A percentile compares a stretch with the other conserved stretches of the same genome.
Evolutionary conservation across 2,329 filamentous ascomycete genomes (phyloP).

Genomic region (Mollisiaceae sp.): DNA sequence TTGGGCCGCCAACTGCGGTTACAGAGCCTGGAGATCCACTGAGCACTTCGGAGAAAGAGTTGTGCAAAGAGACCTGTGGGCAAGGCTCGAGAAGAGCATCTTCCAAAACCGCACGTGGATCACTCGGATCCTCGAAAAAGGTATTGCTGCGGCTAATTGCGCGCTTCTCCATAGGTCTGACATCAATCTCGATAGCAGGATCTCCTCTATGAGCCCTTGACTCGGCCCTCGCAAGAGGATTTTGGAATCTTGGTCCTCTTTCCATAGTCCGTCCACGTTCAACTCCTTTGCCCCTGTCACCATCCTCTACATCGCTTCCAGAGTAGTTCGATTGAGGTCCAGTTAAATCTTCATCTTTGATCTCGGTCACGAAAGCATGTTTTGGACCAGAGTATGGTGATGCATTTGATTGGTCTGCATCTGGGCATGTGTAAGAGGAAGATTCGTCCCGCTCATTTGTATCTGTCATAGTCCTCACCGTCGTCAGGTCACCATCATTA

Average conservation of each 20-base stretch:
- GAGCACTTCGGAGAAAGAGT: constrained; percentile 37
- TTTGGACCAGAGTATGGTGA: background rate
- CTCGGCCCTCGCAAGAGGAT: constrained; percentile 38
- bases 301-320: background rate
- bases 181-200: constrained; percentile 37
- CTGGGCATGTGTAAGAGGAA: background rate
- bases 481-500: background rate
- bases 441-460: background rate
- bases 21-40: constrained; percentile 14
- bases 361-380: background rate
- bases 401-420: background rate
- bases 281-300: constrained; percentile 27
- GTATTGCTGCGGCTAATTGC: constrained; percentile 37
- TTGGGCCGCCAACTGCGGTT: background rate
- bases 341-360: background rate
- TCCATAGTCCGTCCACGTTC: constrained; percentile 36
- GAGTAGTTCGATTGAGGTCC: background rate
- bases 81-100: constrained; percentile 41
- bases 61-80: constrained; percentile 31
- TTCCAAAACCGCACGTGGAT: constrained; percentile 38
- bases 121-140: constrained; percentile 38
- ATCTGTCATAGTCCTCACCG: background rate
- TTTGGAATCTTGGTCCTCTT: constrained; percentile 28
- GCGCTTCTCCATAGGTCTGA: constrained; percentile 31
- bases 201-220: constrained; percentile 32